Evolutionary conservation across 208 protist species (phyloP).

Genomic region (Wallacemonas sp.): DNA sequence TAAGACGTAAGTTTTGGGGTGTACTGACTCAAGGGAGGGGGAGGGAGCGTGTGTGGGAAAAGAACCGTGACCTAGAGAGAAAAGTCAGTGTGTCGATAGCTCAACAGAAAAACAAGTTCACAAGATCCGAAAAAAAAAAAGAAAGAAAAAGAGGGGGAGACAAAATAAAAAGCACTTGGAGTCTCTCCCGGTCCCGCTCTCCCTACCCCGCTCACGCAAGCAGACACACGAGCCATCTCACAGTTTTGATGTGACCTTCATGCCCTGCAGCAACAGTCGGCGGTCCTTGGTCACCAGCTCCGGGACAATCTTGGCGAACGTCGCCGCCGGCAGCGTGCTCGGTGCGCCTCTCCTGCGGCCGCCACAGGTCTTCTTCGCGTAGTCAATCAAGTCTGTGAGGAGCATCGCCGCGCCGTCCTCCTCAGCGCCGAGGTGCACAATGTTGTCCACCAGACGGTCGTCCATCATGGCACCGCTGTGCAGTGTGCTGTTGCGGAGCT

Average conservation of each 20-base stretch:
- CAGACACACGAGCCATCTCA: no score
- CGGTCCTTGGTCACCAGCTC: conserved; percentile 25
- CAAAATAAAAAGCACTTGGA: no score
- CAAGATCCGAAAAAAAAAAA: no score
- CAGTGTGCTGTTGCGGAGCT: conserved; percentile 29
- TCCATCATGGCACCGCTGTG: conserved; percentile 79
- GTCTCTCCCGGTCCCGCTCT: no score
- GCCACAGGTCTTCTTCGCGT: conserved; percentile 1
- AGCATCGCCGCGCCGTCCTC: conserved; percentile 73
- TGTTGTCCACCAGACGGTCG: conserved; percentile 62
- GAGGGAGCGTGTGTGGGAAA: no score
- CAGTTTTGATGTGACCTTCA: conserved; percentile 20
- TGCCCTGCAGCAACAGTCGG: conserved; percentile 20
- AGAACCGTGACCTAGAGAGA: no score
- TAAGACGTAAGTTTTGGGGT: no score
- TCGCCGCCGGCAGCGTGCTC: background rate
- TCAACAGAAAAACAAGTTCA: no score
- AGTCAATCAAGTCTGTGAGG: conserved; percentile 54
- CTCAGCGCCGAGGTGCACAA: conserved; percentile 75
- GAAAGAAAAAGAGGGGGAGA: no score
- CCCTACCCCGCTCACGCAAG: no score
- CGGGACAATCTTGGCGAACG: background rate
- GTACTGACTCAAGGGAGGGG: no score
- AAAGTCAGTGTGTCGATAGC: no score
- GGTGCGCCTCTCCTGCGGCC: background rate